A percentile compares a stretch with the other conserved stretches of the same genome.
Conservation (phyloP, 2,329 filamentous ascomycete species). For the Arachnomyces sp. region DNA sequence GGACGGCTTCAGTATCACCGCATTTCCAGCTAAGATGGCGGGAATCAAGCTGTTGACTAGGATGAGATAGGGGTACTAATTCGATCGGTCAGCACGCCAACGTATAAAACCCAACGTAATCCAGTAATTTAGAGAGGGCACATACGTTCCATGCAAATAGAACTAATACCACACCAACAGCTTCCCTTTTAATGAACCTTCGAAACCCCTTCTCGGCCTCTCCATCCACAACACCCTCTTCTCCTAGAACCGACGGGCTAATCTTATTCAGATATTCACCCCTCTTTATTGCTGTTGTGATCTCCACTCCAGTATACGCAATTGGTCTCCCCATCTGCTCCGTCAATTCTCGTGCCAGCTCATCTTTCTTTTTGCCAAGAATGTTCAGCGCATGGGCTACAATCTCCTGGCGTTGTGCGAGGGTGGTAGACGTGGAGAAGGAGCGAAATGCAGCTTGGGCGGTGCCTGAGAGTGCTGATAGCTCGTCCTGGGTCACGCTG, state of each 20-base stretch:
- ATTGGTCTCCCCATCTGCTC: slow-evolving; percentile 95
- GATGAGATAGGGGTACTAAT: slow-evolving; percentile 85
- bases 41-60: slow-evolving; percentile 88
- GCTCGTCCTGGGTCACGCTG: slow-evolving; percentile 61
- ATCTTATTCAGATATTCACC: slow-evolving; percentile 81
- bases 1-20: slow-evolving; percentile 87
- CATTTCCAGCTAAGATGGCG: slow-evolving; percentile 82
- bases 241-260: slow-evolving; percentile 61
- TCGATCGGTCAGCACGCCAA: too few species aligned
- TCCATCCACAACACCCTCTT: slow-evolving; percentile 60
- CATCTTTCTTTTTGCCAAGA: slow-evolving; percentile 64
- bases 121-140: slow-evolving; percentile 21
- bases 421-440: slow-evolving; percentile 67
- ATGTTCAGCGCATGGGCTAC: slow-evolving; percentile 69
- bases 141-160: slow-evolving; percentile 95
- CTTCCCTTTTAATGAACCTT: slow-evolving; percentile 79
- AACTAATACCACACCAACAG: slow-evolving; percentile 77
- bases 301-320: slow-evolving; percentile 72
- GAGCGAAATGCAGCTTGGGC: slow-evolving; percentile 67
- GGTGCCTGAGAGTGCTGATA: slow-evolving; percentile 61
- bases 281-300: slow-evolving; percentile 75
- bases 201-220: slow-evolving; percentile 82
- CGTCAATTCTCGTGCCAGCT: slow-evolving; percentile 73
- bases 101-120: slow-evolving; percentile 4
- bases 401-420: slow-evolving; percentile 69